These are phyloP conservation scores for Pisolithus albus DNA, from an alignment of 768 basidiomycete genomes.

Conservation along the genomic window DNA sequence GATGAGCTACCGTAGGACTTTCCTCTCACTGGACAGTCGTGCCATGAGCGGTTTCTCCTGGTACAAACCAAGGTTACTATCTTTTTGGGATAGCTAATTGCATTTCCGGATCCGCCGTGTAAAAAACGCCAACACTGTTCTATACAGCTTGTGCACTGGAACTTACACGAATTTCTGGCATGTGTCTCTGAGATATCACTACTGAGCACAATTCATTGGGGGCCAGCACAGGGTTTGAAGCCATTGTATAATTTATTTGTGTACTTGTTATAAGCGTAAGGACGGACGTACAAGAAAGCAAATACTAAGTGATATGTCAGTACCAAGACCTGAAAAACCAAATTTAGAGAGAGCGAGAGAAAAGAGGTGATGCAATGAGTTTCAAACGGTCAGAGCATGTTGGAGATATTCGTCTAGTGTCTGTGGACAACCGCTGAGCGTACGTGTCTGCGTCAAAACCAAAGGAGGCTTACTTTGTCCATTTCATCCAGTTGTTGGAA, in stretches of 20 bases:
- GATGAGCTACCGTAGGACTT: constrained; percentile 22
- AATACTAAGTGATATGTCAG: neutral
- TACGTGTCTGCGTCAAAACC: neutral
- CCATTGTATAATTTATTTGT: neutral
- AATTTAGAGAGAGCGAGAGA: neutral
- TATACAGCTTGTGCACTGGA: too few relatives aligned
- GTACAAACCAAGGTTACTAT: too few relatives aligned
- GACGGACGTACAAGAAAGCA: neutral
- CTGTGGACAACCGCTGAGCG: constrained; percentile 6
- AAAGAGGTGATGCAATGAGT: neutral
- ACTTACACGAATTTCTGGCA: too few relatives aligned
- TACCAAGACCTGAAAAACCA: neutral
- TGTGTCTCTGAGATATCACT: too few relatives aligned
- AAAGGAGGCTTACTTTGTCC: constrained; percentile 55
- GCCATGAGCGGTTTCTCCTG: too few relatives aligned
- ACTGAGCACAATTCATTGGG: too few relatives aligned
- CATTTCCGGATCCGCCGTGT: too few relatives aligned
- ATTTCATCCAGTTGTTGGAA: constrained; percentile 74
- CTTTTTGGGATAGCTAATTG: too few relatives aligned
- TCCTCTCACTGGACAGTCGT: neutral
- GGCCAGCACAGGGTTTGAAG: too few relatives aligned
- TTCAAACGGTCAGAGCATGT: constrained; percentile 12
- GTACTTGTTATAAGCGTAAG: neutral
- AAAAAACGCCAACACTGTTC: too few relatives aligned
- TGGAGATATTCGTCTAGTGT: constrained; percentile 26